Evolutionary conservation across 208 protist genomes (phyloP).

Genomic region (Trypanosomatidae sp.): DNA sequence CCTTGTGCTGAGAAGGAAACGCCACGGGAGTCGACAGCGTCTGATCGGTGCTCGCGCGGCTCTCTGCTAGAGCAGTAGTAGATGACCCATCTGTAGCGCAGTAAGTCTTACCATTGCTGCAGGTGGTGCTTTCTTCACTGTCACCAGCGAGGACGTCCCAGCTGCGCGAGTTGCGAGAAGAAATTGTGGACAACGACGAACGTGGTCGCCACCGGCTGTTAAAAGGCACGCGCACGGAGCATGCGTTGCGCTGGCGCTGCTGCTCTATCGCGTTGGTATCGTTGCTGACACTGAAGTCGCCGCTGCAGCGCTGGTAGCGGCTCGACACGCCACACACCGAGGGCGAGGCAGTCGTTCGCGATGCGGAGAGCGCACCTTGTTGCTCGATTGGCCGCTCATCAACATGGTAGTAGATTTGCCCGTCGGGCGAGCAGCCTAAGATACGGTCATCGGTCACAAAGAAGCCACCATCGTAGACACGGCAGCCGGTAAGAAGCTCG

Average conservation of each 20-base stretch:
- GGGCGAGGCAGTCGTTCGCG: not conserved
- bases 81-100: not conserved
- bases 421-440: conserved; percentile 86
- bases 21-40: not conserved
- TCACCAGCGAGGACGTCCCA: not conserved
- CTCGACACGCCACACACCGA: not conserved
- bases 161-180: not conserved
- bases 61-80: not conserved
- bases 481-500: conserved; percentile 71
- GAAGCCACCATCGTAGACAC: conserved; percentile 82
- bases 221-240: conserved; percentile 52
- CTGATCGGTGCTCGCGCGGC: not conserved
- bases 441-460: conserved; percentile 59
- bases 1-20: not conserved
- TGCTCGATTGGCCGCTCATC: conserved; percentile 4
- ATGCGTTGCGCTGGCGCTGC: conserved; percentile 1
- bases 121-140: not conserved
- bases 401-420: conserved; percentile 26
- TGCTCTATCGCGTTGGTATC: not conserved
- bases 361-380: not conserved
- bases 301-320: not conserved
- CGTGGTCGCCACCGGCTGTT: conserved; percentile 24
- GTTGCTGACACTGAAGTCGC: not conserved
- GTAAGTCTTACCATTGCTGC: not conserved
- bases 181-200: not conserved